Conservation (phyloP, 305 asterid genomes). For the Fraxinus albicans region DNA sequence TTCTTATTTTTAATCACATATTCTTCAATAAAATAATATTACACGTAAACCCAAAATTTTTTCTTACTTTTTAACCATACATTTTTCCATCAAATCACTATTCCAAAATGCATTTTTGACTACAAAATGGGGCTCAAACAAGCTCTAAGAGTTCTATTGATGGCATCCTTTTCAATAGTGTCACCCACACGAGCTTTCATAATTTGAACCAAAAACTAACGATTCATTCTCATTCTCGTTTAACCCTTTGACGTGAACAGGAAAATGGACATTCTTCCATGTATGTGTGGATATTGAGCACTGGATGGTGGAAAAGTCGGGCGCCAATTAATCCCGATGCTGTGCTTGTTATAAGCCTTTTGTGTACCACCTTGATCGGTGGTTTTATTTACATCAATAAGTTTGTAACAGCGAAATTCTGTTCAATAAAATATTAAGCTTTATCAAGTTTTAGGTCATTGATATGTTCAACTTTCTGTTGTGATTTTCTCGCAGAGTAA, state of each 20-base stretch:
- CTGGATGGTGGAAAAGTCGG: conserved; percentile 92
- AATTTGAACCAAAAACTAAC: background rate
- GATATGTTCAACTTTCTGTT: background rate
- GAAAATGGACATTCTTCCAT: conserved; percentile 82
- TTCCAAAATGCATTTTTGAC: background rate
- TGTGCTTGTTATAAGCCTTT: conserved; percentile 56
- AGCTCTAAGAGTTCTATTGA: background rate
- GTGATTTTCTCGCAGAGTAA: conserved; percentile 41
- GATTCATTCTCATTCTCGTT: background rate
- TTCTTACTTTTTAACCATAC: background rate
- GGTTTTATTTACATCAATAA: conserved; percentile 73
- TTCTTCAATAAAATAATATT: background rate
- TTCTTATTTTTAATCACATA: background rate
- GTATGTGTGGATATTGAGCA: conserved; percentile 87
- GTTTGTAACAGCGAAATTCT: conserved; percentile 25
- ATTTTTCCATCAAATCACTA: background rate
- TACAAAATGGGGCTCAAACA: background rate
- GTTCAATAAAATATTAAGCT: background rate
- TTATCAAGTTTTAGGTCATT: conserved; percentile 1
- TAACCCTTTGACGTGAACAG: conserved; percentile 35
- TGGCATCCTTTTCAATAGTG: background rate
- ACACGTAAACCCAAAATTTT: too few species aligned
- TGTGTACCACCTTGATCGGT: conserved; percentile 61
- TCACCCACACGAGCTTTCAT: background rate
- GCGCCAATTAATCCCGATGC: conserved; percentile 75